A percentile compares a stretch with the other conserved stretches of the same genome.
phyloP scores from a whole-genome alignment of 345 rosid species.

The Limnanthes douglasii region DNA sequence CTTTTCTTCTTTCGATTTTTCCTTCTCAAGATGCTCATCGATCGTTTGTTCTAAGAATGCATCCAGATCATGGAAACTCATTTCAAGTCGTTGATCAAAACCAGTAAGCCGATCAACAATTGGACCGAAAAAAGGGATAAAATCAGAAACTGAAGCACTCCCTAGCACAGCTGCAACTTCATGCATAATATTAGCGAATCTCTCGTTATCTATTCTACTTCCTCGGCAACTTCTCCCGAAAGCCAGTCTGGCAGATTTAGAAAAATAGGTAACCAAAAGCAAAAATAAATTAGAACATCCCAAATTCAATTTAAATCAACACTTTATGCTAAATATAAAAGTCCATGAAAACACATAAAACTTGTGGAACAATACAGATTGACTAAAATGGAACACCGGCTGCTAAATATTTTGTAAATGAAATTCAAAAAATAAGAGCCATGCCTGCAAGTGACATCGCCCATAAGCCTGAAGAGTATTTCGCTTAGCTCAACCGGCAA shows the following conservation, averaged over 20 bases:
- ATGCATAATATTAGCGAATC: slow-evolving; percentile 11
- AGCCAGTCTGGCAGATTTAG: too few species aligned
- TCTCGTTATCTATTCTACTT: slow-evolving; percentile 11
- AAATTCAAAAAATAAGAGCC: too few species aligned
- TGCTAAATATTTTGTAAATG: too few species aligned
- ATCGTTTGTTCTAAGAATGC: slow-evolving; percentile 16
- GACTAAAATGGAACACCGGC: too few species aligned
- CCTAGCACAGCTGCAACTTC: slow-evolving; percentile 15
- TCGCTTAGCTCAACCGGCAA: slow-evolving; percentile 7
- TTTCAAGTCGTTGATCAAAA: slow-evolving; percentile 11
- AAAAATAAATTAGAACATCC: too few species aligned
- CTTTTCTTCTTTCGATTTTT: slow-evolving; percentile 13
- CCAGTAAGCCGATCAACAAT: slow-evolving; percentile 20
- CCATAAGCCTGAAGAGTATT: slow-evolving; percentile 7
- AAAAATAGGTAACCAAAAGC: too few species aligned
- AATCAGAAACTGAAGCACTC: slow-evolving; percentile 13
- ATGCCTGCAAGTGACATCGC: slow-evolving; percentile 17
- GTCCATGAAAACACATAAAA: slow-evolving; percentile 6
- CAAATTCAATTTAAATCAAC: too few species aligned
- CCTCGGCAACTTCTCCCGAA: slow-evolving; percentile 21
- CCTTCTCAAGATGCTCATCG: slow-evolving; percentile 27
- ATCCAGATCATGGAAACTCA: slow-evolving; percentile 12
- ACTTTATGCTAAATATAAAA: too few species aligned
- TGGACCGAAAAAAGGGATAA: slow-evolving; percentile 25
- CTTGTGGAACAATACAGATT: too few species aligned